Conservation (phyloP, 106 monocot genomes). For the Dioscorea alata region DNA sequence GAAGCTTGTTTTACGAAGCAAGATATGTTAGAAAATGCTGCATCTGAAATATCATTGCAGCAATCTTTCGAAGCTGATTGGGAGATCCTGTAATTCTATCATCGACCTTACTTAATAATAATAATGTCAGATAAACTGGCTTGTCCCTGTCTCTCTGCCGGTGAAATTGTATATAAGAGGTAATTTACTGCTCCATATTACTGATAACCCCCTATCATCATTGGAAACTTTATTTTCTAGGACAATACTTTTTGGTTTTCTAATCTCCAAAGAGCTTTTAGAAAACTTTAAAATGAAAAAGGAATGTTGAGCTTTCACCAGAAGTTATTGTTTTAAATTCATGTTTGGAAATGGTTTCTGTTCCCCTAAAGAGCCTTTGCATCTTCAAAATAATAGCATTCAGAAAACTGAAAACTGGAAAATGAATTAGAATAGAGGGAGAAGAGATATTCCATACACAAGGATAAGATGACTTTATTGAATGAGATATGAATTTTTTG, state of each 20-base stretch:
- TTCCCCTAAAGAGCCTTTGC: too few relatives aligned
- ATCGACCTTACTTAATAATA: background rate
- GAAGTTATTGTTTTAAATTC: background rate
- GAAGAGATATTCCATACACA: too few relatives aligned
- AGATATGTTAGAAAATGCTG: background rate
- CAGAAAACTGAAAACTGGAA: too few relatives aligned
- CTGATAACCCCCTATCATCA: too few relatives aligned
- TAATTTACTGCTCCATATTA: background rate
- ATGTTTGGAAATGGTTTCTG: background rate
- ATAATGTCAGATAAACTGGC: background rate
- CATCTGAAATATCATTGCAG: background rate
- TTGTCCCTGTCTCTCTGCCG: background rate
- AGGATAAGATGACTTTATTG: too few relatives aligned
- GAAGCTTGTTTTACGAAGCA: background rate
- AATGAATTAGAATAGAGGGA: too few relatives aligned
- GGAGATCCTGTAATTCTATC: background rate
- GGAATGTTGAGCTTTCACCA: background rate
- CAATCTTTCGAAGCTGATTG: background rate
- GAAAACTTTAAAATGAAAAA: background rate
- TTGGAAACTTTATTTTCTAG: background rate
- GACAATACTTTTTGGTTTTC: too few relatives aligned
- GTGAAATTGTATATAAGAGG: background rate
- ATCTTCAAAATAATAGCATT: too few relatives aligned
- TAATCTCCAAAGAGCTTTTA: background rate
- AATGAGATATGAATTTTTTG: too few relatives aligned